Base-by-base conservation (phyloP, 2,329 filamentous ascomycete genomes). In the Pestalotiopsis sp. region DNA sequence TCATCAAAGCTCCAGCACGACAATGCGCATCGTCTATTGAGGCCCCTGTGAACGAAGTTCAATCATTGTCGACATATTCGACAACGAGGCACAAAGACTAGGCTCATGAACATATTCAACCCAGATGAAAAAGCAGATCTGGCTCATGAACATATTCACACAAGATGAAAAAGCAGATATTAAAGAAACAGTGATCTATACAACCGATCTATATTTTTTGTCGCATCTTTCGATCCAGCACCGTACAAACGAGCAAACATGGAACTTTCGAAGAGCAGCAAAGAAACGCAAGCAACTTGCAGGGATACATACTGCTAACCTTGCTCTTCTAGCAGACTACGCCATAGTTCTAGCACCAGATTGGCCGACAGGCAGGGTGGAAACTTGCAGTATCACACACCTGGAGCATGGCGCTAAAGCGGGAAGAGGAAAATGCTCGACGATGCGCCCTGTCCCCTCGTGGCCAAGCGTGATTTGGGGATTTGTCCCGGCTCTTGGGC, bases 361-460 rank as follows among this genome's bases (percentile, higher is more conserved):
- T 52, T 52, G 45, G 45, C 45, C 45, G n/a, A 23, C 20, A 36
- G 45, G 45, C 14, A 52, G 45, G 17, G 20, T 52, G 45, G 45
- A 52, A 52, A 52, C 45, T 23, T 59, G 57, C 59, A 39, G 17
- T 20, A 62, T 59, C 27, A 62, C 59, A 61, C 59, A 62, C 17
- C 27, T 62, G 38, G 59, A 27, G 59, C 59, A 36, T 11, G 27
- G n/a, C 49, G 61, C 61, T 64, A 64, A n/a, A 31, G 61, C 9
- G 20, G 20, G 39, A 64, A 64, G 12, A 64, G 61, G 61, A 64
- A 31, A 64, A 49, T 64, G 61, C 61, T 64, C 36, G 61, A 14
- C 61, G 61, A n/a, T 17, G 3, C 12, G 25, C 39, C 39, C 61
- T 25, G 61, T 45, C 25, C 20, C 38, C 39, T 52, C 39, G 61